These are phyloP conservation scores for Yamadazyma diospyri DNA, from an alignment of 1,139 yeast species.

Conservation along the genomic window DNA sequence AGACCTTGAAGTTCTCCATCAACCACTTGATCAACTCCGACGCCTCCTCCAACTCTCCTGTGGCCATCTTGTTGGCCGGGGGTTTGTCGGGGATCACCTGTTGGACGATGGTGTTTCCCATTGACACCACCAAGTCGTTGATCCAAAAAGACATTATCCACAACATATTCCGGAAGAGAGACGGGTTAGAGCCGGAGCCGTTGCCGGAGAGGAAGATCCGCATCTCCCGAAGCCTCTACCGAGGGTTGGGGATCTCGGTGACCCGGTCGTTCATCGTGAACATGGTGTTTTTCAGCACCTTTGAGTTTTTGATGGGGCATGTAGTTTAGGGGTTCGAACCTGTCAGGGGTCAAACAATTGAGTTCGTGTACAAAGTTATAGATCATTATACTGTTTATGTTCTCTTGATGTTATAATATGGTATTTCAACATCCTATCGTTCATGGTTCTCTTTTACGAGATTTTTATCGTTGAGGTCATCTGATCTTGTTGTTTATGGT, in stretches of 20 bases:
- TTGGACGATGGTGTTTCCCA: slow-evolving; percentile 73
- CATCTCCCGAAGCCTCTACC: slow-evolving; percentile 52
- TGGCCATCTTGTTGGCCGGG: slow-evolving; percentile 58
- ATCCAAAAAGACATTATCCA: slow-evolving; percentile 72
- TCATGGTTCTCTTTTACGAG: neutral
- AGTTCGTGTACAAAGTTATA: no score
- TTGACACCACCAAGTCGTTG: slow-evolving; percentile 75
- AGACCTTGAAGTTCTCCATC: slow-evolving; percentile 56
- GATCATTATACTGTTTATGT: no score
- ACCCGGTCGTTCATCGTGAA: slow-evolving; percentile 70
- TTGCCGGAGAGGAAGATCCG: slow-evolving; percentile 27
- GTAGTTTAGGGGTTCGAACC: slow-evolving; percentile 24
- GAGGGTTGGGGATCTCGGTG: slow-evolving; percentile 75
- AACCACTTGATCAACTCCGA: slow-evolving; percentile 30
- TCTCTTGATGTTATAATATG: no score
- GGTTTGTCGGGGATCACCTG: slow-evolving; percentile 72
- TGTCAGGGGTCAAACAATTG: no score
- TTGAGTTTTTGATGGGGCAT: slow-evolving; percentile 62
- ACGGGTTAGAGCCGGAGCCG: slow-evolving; percentile 39
- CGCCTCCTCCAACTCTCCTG: slow-evolving; percentile 27
- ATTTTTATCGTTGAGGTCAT: slow-evolving; percentile 6
- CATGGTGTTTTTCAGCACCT: slow-evolving; percentile 70
- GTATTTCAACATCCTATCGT: no score
- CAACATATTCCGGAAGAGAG: slow-evolving; percentile 52
- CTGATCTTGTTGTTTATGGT: neutral